These are phyloP conservation scores for Epichloe sp. DNA, from an alignment of 2,329 filamentous ascomycete species.

Conservation along the genomic window DNA sequence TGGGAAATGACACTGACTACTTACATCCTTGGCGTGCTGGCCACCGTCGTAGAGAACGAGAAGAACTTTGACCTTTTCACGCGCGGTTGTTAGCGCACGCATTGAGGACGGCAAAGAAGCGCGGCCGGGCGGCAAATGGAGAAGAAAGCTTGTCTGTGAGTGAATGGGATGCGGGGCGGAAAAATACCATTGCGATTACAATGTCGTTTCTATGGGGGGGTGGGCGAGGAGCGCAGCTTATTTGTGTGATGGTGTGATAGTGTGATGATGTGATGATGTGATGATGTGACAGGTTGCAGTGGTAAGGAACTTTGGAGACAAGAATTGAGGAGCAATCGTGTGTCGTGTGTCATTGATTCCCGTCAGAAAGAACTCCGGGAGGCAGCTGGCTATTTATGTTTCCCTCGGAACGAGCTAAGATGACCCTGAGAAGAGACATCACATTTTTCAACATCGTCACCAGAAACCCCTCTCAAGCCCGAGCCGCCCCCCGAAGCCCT, in stretches of 20 bases:
- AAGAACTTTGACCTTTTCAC: constrained; percentile 78
- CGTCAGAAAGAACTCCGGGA: neutral
- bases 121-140: constrained; percentile 24
- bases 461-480: neutral
- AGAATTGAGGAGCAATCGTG: neutral
- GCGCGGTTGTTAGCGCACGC: constrained; percentile 40
- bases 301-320: neutral
- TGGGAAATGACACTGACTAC: constrained; percentile 10
- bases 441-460: neutral
- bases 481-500: neutral
- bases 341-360: neutral
- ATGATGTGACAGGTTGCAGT: neutral
- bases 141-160: constrained; percentile 1
- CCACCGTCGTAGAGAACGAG: constrained; percentile 86
- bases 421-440: neutral
- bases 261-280: neutral
- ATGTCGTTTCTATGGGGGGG: neutral
- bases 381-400: constrained; percentile 3
- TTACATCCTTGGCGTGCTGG: constrained; percentile 75
- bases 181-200: constrained; percentile 18
- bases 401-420: neutral
- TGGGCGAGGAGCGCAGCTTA: too few relatives aligned
- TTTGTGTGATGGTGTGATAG: neutral
- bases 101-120: constrained; percentile 23
- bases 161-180: constrained; percentile 13